Evolutionary conservation across 495 filamentous ascomycete genomes (phyloP).

Genomic region (Haplographium delicatum): DNA sequence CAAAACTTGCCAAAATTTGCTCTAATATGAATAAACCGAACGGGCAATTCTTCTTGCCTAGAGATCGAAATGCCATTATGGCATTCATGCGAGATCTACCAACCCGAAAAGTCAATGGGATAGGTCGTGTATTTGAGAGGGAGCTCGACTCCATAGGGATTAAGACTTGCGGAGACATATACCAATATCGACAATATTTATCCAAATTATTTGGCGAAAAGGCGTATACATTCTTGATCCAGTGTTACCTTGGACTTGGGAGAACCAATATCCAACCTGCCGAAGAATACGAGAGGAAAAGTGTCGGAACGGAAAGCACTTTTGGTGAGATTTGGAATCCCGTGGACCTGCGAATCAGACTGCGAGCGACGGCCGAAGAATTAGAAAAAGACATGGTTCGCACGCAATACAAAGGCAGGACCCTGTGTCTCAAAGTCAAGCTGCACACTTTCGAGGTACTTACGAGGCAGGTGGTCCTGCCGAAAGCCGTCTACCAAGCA

Average conservation of each 20-base stretch:
- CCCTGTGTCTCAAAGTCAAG: slow-evolving; percentile 88
- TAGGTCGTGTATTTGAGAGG: slow-evolving; percentile 90
- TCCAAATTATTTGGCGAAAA: slow-evolving; percentile 83
- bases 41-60: slow-evolving; percentile 75
- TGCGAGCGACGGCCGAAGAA: slow-evolving; percentile 76
- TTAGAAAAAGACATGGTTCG: slow-evolving; percentile 79
- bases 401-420: slow-evolving; percentile 82
- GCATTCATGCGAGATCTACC: slow-evolving; percentile 79
- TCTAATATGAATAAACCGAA: slow-evolving; percentile 97
- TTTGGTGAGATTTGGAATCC: slow-evolving; percentile 75
- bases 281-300: slow-evolving; percentile 88
- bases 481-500: slow-evolving; percentile 62
- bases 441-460: slow-evolving; percentile 89
- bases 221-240: slow-evolving; percentile 77
- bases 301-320: slow-evolving; percentile 88
- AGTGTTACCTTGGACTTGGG: slow-evolving; percentile 81
- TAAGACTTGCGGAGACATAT: slow-evolving; percentile 87
- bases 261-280: slow-evolving; percentile 83
- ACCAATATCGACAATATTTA: slow-evolving; percentile 64
- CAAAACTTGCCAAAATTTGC: slow-evolving; percentile 88
- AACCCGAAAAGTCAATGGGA: slow-evolving; percentile 85
- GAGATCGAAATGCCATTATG: slow-evolving; percentile 68
- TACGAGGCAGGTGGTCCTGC: slow-evolving; percentile 71
- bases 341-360: slow-evolving; percentile 65
- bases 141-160: slow-evolving; percentile 85